phyloP scores from a whole-genome alignment of 768 basidiomycete genomes.

The Psilocybe cyanescens region DNA sequence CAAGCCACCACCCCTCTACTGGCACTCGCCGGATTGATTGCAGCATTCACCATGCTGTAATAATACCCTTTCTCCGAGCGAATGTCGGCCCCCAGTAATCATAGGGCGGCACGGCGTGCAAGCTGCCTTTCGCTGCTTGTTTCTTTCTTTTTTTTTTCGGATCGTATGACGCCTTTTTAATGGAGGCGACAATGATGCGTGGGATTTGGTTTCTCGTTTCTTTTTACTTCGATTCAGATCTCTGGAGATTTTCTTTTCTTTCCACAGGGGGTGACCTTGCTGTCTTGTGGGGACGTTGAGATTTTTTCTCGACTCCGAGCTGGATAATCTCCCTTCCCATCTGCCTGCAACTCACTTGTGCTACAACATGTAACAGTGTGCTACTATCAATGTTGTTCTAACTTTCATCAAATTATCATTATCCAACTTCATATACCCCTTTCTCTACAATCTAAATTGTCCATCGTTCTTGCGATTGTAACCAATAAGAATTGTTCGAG shows the following conservation, averaged over 20 bases:
- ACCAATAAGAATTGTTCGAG: conserved; percentile 3
- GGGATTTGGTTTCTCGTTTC: conserved; percentile 16
- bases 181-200: conserved; percentile 19
- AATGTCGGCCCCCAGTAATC: conserved; percentile 11
- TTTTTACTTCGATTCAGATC: conserved; percentile 17
- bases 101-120: conserved; percentile 1
- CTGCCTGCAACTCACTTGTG: conserved; percentile 11
- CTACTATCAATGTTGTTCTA: conserved; percentile 18
- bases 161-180: conserved; percentile 1
- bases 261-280: conserved; percentile 16
- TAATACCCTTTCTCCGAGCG: conserved; percentile 29
- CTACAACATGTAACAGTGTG: conserved; percentile 18
- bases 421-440: conserved; percentile 23
- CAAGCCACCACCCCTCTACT: conserved; percentile 45
- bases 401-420: conserved; percentile 18
- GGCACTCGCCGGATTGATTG: conserved; percentile 43
- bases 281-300: conserved; percentile 24
- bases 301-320: conserved; percentile 27
- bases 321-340: conserved; percentile 26
- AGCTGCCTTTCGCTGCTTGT: conserved; percentile 12
- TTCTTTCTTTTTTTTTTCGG: conserved; percentile 8
- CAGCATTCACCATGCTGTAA: conserved; percentile 41
- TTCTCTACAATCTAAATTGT: conserved; percentile 9
- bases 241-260: conserved; percentile 27
- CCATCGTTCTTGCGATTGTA: not conserved